Percentiles rank a stretch among this genome's conserved stretches.
Evolutionary conservation across 2,329 filamentous ascomycete genomes (phyloP).

Genomic region (Colletotrichum siamense): DNA sequence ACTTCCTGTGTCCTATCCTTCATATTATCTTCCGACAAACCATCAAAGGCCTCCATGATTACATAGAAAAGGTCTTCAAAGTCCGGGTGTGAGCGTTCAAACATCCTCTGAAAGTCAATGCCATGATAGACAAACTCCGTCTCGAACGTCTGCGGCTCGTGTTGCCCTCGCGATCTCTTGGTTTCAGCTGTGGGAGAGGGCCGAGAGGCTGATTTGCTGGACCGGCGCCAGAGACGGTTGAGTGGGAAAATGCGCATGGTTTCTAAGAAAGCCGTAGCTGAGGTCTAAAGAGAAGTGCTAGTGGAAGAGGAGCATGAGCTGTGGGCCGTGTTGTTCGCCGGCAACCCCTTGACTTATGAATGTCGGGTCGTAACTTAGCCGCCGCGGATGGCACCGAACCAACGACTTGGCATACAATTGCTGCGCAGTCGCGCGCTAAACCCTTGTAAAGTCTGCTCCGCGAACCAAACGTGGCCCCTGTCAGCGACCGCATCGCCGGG

Average conservation of each 20-base stretch:
- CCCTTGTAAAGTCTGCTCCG: background rate
- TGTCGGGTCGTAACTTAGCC: no score
- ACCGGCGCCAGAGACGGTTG: background rate
- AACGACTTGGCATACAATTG: rapidly evolving
- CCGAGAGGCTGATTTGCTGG: background rate
- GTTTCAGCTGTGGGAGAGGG: background rate
- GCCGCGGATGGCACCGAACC: background rate
- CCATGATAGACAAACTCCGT: background rate
- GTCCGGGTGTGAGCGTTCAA: no score
- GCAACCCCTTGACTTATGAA: no score
- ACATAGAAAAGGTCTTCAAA: no score
- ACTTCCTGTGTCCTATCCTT: background rate
- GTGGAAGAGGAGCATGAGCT: background rate
- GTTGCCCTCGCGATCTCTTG: background rate
- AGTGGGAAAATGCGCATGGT: background rate
- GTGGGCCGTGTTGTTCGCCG: no score
- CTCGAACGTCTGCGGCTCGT: background rate
- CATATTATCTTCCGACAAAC: background rate
- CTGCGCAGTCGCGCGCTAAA: background rate
- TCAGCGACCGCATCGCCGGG: no score
- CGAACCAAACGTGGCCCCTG: no score
- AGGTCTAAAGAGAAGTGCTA: background rate
- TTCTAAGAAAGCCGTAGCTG: background rate
- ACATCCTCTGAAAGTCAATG: no score
- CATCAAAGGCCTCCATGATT: background rate